Evolutionary conservation across 192 early-diverging fungal genomes (phyloP).

Genomic region (Allomyces javanicus): DNA sequence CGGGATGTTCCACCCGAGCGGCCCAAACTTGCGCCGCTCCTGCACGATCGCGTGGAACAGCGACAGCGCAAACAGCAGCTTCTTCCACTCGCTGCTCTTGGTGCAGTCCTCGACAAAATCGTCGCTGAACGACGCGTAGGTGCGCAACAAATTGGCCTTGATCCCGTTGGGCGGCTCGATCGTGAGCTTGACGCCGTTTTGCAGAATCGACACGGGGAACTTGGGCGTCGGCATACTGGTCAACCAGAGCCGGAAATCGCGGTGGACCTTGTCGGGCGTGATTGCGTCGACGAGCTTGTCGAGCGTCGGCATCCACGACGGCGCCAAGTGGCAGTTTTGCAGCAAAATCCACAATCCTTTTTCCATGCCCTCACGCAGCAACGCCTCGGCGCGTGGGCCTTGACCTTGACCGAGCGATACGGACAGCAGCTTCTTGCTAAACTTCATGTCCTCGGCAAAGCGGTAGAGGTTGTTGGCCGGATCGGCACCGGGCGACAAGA

Average conservation of each 20-base stretch:
- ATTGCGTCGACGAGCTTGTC: constrained; percentile 70
- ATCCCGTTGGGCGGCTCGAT: constrained; percentile 93
- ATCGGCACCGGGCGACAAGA: constrained; percentile 84
- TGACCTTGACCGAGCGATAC: constrained; percentile 96
- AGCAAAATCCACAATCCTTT: constrained; percentile 87
- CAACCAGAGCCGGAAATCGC: constrained; percentile 80
- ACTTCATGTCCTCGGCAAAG: constrained; percentile 45
- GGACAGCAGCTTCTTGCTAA: constrained; percentile 57
- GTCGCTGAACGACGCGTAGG: constrained; percentile 39
- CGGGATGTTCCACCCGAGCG: constrained; percentile 88
- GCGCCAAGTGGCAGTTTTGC: constrained; percentile 93
- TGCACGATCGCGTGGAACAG: constrained; percentile 93
- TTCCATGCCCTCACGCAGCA: constrained; percentile 60
- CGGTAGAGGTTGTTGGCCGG: constrained; percentile 84
- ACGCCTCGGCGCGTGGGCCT: constrained; percentile 55
- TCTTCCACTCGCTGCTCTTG: constrained; percentile 62
- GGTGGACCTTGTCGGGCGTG: constrained; percentile 37
- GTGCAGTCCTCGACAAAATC: constrained; percentile 42
- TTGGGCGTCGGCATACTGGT: constrained; percentile 93
- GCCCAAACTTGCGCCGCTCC: constrained; percentile 89
- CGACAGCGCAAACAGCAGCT: constrained; percentile 60
- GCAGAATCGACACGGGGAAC: constrained; percentile 78
- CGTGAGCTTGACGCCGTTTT: constrained; percentile 72
- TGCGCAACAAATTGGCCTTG: constrained; percentile 74
- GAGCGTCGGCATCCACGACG: constrained; percentile 77